These are phyloP conservation scores for Draba incana DNA, from an alignment of 345 rosid species.

Conservation along the genomic window DNA sequence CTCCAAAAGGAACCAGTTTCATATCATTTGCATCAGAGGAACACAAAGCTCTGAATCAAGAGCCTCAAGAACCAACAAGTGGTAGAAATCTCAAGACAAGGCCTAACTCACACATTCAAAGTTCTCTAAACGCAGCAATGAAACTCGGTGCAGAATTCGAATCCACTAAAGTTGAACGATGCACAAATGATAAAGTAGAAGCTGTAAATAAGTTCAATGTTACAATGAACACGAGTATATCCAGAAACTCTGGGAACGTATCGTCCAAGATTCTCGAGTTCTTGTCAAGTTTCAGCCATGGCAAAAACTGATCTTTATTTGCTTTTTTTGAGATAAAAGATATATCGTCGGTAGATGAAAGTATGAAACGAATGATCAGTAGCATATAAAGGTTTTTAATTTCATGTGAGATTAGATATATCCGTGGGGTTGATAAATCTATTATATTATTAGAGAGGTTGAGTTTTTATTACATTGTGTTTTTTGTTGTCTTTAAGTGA, in stretches of 20 bases:
- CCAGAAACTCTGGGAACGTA: constrained; percentile 44
- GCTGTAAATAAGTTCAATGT: constrained; percentile 33
- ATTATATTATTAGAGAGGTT: no score
- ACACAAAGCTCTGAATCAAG: constrained; percentile 38
- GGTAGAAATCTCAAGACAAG: constrained; percentile 42
- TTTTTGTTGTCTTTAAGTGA: no score
- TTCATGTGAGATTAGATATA: not conserved
- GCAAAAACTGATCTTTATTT: constrained; percentile 14
- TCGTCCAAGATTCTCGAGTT: constrained; percentile 60
- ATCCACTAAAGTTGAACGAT: constrained; percentile 45
- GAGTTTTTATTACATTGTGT: no score
- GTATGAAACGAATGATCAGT: not conserved
- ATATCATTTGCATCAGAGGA: constrained; percentile 32
- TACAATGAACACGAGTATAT: constrained; percentile 7
- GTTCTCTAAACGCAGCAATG: constrained; percentile 58
- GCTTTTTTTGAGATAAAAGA: not conserved
- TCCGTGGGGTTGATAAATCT: no score
- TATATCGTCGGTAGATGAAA: not conserved
- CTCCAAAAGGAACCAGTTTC: constrained; percentile 31
- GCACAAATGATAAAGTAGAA: constrained; percentile 27
- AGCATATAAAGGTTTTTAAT: not conserved
- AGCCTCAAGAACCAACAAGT: constrained; percentile 37
- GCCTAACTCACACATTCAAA: constrained; percentile 47
- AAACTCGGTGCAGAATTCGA: constrained; percentile 67
- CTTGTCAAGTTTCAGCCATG: constrained; percentile 47